Evolutionary conservation across 108 stramenopile genomes (phyloP), one percentile per base, ranked within the genome.

Genomic region (Nitzschia putrida): DNA sequence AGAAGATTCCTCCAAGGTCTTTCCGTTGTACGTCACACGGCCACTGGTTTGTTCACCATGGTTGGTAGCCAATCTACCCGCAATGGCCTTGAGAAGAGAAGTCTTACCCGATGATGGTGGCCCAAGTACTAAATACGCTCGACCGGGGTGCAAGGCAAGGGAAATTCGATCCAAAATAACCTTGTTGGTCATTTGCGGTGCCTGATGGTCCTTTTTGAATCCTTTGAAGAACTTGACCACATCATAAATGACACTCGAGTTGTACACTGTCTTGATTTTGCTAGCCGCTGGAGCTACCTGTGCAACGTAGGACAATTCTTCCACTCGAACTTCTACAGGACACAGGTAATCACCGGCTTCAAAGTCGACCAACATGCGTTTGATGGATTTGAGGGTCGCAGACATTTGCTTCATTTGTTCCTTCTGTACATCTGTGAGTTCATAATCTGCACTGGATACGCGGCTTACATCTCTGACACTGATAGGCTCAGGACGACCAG

Each of bases 51-150:
- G 57, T 51, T 84, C 71, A 24, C 82, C 71, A 56, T 88, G 86
- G 43, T 88, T 88, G 41, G 54, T 47, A 41, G 77, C 80, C 23
- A 85, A 74, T 20, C 82, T 78, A 2, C 92, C 88, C 21, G 83
- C 79, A 68, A 89, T 81, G 66, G 78, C 80, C 50, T 83, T 84
- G 18, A 90, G 53, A n/a, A 88, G 61, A 7, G 84, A 79, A 34
- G 79, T 80, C 65, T 94, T 94, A 3, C 92, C 92, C 40, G 68
- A 85, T 13, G 91, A 91, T 8, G 95, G 96, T 16, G 92, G 68
- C 11, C 74, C 74, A n/a, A 87, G 57, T 4, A 87, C 64, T 39
- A 87, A 56, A 72, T 87, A 87, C 53, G 78, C 83, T 50, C 71
- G 85, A 11, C 89, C 89, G 21, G 89, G 89, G 44, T 90, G 76